phyloP scores from a whole-genome alignment of 176 grass and related monocot species.

The Triticum timopheevii region DNA sequence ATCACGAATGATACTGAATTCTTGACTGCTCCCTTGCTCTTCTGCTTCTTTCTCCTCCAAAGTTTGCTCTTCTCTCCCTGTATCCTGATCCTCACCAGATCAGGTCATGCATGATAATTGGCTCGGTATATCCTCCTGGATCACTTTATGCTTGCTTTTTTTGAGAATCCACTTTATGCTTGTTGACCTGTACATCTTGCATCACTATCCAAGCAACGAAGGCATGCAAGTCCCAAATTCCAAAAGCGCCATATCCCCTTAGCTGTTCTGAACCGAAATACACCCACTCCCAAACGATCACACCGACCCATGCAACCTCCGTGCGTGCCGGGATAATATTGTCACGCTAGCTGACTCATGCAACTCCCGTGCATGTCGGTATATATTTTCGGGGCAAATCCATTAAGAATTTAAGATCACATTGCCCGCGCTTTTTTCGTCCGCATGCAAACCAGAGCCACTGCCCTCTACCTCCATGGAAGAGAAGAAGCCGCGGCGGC shows the following conservation, averaged over 20 bases:
- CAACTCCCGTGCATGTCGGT: slow-evolving; percentile 36
- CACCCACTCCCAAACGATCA: slow-evolving; percentile 72
- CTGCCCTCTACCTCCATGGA: slow-evolving; percentile 36
- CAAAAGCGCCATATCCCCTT: slow-evolving; percentile 14
- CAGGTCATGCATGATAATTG: not conserved
- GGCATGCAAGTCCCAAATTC: not conserved
- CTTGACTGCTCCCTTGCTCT: too few species aligned
- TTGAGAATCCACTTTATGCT: not conserved
- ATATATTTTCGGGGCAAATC: slow-evolving; percentile 35
- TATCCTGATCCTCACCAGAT: too few species aligned
- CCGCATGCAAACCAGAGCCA: slow-evolving; percentile 2
- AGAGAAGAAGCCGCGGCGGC: slow-evolving; percentile 40
- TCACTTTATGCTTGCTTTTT: not conserved
- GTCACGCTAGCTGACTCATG: slow-evolving; percentile 35
- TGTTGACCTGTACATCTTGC: slow-evolving; percentile 43
- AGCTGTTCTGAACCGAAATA: slow-evolving; percentile 51
- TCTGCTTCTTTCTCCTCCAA: too few species aligned
- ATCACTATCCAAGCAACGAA: slow-evolving; percentile 2
- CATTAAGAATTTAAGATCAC: slow-evolving; percentile 46
- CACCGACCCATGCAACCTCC: slow-evolving; percentile 43
- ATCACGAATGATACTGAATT: not conserved
- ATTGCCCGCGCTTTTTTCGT: not conserved
- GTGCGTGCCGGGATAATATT: slow-evolving; percentile 26
- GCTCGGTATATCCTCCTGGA: not conserved
- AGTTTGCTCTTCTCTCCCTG: not conserved